Base-by-base conservation (phyloP, 768 basidiomycete genomes). In the Rhodotorula sphaerocarpa region DNA sequence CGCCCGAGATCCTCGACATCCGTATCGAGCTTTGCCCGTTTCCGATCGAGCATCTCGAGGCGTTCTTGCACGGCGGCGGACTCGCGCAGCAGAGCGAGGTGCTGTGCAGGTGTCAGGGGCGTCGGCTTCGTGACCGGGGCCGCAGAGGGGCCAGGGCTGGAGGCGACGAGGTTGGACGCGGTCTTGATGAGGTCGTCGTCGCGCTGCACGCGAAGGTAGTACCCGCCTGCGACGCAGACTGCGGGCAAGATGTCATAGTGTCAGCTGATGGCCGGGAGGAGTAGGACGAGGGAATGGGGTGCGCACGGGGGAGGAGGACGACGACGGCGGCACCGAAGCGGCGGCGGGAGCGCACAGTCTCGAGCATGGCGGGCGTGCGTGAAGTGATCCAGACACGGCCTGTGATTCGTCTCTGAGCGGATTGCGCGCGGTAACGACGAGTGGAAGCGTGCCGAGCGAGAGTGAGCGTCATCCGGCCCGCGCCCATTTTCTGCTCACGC, bases 171-270 rank as follows among this genome's bases (percentile, higher is more conserved):
- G 48, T 16, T 21, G 20, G 31, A 31, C 30, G 48, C 21, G 30
- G 47, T 14, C 30, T 28, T 31, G 31, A 23, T 9, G 21, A 31
- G 16, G 28, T 33, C 9, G 31, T 50, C 48, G 48, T 50, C 48
- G 48, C 30, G 48, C 10, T 18, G 30, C 10, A 21, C 23, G 30
- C 59, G 51, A 12, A 67, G 61, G 54, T 53, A 67, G 61, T 59
- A 67, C 5, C 66, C 66, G 16, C 44, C 42, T 2, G 31, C 61
- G 52, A 42, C 60, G n/a, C 61, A 63, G 27, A 54, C 61, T 63
- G 61, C 3, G 33, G 16, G 44, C n/a, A n/a, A n/a, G n/a, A n/a
- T n/a, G n/a, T n/a, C n/a, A n/a, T n/a, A n/a, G n/a, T n/a, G n/a
- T n/a, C n/a, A n/a, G n/a, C n/a, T n/a, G n/a, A n/a, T n/a, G n/a